Percentiles rank a stretch among this genome's conserved stretches.
These are phyloP conservation scores for Verticillium nonalfalfae DNA, from an alignment of 2,329 filamentous ascomycete genomes.

Conservation along the genomic window DNA sequence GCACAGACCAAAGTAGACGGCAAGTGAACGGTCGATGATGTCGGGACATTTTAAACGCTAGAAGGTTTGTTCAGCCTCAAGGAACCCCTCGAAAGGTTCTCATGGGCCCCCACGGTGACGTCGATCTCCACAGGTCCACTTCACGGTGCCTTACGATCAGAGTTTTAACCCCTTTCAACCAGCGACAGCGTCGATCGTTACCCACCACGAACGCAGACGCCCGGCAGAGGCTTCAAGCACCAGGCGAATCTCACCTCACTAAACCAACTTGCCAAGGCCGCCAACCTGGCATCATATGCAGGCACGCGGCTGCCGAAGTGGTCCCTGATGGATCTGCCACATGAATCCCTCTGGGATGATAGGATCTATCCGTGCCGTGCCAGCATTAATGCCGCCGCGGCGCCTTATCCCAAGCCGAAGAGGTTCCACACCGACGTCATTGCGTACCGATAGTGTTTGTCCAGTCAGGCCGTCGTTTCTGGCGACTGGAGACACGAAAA, in stretches of 20 bases:
- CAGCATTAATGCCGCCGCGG: neutral
- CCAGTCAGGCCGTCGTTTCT: neutral
- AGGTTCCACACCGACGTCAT: neutral
- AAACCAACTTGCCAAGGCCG: neutral
- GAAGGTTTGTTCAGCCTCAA: neutral
- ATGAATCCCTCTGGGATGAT: neutral
- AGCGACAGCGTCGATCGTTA: neutral
- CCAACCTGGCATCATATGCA: neutral
- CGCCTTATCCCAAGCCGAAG: neutral
- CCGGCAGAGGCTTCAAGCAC: neutral
- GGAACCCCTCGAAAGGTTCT: neutral
- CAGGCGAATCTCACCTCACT: neutral
- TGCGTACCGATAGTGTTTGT: neutral
- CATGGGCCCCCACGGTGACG: slow-evolving; percentile 1
- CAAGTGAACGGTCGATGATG: neutral
- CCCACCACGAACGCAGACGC: neutral
- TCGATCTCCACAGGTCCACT: slow-evolving; percentile 2
- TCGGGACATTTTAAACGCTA: neutral
- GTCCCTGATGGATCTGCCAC: neutral
- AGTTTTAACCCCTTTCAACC: neutral
- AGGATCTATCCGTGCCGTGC: neutral
- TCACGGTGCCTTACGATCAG: neutral
- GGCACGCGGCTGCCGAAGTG: neutral
- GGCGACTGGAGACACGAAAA: slow-evolving; percentile 17
- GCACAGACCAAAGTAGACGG: neutral